A percentile compares a stretch with the other conserved stretches of the same genome.
phyloP scores from a whole-genome alignment of 306 rosid genomes.

The cucumber (Cucumis sativus) region Cucumber_9930_V3 NC_026659.2:10297001-10297500 shows the following conservation, averaged over 20 bases:
- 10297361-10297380: constrained; percentile 27
- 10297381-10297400: constrained; percentile 27
- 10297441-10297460: constrained; percentile 64
- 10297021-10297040: constrained; percentile 21
- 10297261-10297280: constrained; percentile 21
- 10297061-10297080: constrained; percentile 17
- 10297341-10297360: constrained; percentile 32
- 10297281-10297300: constrained; percentile 19
- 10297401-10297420: constrained; percentile 27
- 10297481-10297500: constrained; percentile 90
- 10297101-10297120: constrained; percentile 20
- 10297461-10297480: constrained; percentile 74
- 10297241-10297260: constrained; percentile 25
- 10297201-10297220: constrained; percentile 22
- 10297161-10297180: constrained; percentile 19
- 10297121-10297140: constrained; percentile 24
- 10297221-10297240: constrained; percentile 19
- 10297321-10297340: constrained; percentile 9
- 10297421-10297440: constrained; percentile 38
- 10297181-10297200: constrained; percentile 21
- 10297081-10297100: constrained; percentile 25
- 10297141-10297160: constrained; percentile 19
- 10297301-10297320: constrained; percentile 24
- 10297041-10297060: constrained; percentile 27
- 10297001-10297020: constrained; percentile 78